Base-by-base conservation (phyloP, 1,284 basidiomycete genomes). In the Grifola frondosa region DNA sequence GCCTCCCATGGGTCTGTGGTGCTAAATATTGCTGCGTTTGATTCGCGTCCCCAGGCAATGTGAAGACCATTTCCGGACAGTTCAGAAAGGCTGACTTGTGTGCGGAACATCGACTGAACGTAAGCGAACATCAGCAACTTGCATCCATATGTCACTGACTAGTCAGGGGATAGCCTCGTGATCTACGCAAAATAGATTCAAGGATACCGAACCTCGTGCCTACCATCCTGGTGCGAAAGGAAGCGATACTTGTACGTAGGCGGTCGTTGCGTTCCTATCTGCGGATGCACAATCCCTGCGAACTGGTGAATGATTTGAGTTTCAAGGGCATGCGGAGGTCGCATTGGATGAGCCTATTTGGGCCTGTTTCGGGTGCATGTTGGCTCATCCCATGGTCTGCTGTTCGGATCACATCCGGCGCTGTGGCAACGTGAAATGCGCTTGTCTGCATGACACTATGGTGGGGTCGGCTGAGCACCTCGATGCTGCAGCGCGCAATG, bases 161-260 rank as follows among this genome's bases (percentile, higher is more conserved):
- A 22, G 42, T 49, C 51, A 52, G 48, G 44, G 34, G 44, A 45
- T 63, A 97, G 88, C 90, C 93, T 51, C 88, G 96, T 73, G 96
- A 99, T 69, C 75, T 99, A 30, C 86, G 96, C 44, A 97, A 97
- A 72, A 92, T 99, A 57, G 96, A 98, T 71, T 93, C 91, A 11
- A 77, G 93, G 50, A 81, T 95, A 46, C 93, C 94, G 16, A 97
- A 95, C 65, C 80, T 96, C 43, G 91, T 98, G 12, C 95, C 96
- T 23, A 94, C 92, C 28, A 97, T 98, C 59, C 77, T 99, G 33
- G 83, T 91, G 30, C 78, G 96, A 48, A 84, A 85, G 58, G 85
- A 91, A 62, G 91, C 90, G 36, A 87, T 98, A 53, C 74, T 97
- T 50, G 89, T 89, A 60, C 49, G 81, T 58, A 48, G 37, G n/a